These are phyloP conservation scores for Wickerhamiella bombiphila DNA, from an alignment of 805 yeast species.

Conservation along the genomic window DNA sequence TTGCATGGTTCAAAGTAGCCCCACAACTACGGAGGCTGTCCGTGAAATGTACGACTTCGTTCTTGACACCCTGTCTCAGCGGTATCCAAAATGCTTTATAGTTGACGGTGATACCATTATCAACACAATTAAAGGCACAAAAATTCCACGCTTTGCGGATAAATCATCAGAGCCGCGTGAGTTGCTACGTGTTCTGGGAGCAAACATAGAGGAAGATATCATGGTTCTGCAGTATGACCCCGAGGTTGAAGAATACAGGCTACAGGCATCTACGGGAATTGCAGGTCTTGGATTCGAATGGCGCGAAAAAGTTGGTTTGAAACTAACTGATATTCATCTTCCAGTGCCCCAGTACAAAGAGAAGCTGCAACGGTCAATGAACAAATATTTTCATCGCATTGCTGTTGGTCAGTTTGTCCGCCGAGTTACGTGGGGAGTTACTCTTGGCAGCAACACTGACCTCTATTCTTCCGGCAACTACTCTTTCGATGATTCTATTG, in stretches of 20 bases:
- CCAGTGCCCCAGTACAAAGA: constrained; percentile 59
- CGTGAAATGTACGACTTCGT: constrained; percentile 35
- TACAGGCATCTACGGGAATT: constrained; percentile 42
- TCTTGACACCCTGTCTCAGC: constrained; percentile 27
- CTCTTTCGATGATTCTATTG: constrained; percentile 4
- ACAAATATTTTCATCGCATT: constrained; percentile 45
- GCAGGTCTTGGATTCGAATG: constrained; percentile 71
- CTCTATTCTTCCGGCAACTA: constrained; percentile 8
- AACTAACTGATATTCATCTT: constrained; percentile 46
- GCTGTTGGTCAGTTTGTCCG: constrained; percentile 41
- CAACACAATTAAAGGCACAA: constrained; percentile 5
- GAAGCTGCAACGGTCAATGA: constrained; percentile 49
- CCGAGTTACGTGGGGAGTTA: constrained; percentile 53
- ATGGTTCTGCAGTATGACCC: constrained; percentile 38
- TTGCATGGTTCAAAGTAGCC: constrained; percentile 5
- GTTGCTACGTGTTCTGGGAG: constrained; percentile 5
- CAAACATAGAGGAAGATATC: constrained; percentile 48
- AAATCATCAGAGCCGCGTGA: constrained; percentile 3
- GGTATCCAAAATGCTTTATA: constrained; percentile 41
- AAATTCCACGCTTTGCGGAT: constrained; percentile 3
- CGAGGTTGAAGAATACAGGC: constrained; percentile 27
- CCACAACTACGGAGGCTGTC: constrained; percentile 19
- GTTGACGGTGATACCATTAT: constrained; percentile 6
- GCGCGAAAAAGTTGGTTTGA: constrained; percentile 34
- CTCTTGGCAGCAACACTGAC: constrained; percentile 5